Conservation (phyloP, 176 grass and related monocot species). For the Neostapfia colusana region DNA sequence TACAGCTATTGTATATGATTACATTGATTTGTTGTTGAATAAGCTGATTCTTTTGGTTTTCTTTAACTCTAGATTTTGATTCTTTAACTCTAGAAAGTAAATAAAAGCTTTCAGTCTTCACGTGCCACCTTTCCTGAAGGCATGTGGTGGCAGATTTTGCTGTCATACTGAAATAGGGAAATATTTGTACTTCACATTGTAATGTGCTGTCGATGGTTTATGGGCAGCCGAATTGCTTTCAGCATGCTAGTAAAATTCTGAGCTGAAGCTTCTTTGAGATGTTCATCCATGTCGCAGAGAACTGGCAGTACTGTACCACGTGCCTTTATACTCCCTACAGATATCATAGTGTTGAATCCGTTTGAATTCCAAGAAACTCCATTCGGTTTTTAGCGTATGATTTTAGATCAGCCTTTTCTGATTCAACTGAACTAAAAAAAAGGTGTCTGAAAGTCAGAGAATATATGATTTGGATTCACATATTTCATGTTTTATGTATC, state of each 20-base stretch:
- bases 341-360: background rate
- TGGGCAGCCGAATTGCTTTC: background rate
- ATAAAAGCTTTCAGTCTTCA: background rate
- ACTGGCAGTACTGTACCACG: background rate
- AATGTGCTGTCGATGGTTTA: background rate
- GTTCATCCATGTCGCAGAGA: background rate
- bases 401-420: background rate
- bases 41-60: conserved; percentile 7
- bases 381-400: background rate
- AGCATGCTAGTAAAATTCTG: background rate
- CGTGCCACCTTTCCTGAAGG: background rate
- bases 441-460: background rate
- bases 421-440: background rate
- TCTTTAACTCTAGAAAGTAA: background rate
- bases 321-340: background rate
- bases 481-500: background rate
- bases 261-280: background rate
- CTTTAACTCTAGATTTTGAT: background rate
- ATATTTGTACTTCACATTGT: background rate
- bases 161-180: background rate
- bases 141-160: background rate
- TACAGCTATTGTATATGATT: background rate
- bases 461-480: background rate
- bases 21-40: background rate
- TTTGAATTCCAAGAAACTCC: background rate